Base-by-base conservation (phyloP, 2,329 filamentous ascomycete genomes). In the Pseudogymnoascus sp. region DNA sequence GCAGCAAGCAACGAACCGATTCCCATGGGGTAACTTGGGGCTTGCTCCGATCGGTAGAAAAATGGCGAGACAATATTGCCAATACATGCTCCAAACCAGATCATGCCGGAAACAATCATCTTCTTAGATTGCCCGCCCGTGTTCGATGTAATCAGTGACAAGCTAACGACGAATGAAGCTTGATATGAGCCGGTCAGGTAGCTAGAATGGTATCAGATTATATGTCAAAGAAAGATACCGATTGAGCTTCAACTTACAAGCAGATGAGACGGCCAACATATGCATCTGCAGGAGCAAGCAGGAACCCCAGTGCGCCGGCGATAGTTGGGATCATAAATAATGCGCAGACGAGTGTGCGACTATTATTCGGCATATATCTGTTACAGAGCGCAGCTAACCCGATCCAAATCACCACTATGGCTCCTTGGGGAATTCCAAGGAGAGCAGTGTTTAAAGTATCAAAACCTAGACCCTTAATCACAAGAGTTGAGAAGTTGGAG, bases 21-120 rank as follows among this genome's bases (percentile, higher is more conserved):
- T 6, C 76, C 78, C 0, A 75, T 69, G 10, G 67, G 69, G 27
- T 78, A 78, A 3, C 70, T 70, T 4, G 75, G 76, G 2, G 76
- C 74, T 64, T 87, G 81, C 15, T 76, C 69, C 0, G 77, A 72
- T 60, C 79, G 78, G 70, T 85, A 87, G 73, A 86, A 86, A 71
- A 86, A 86, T 0, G 84, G 84, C 0, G 83, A 81, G 3, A 78
- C 79, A 42, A 87, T 84, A 67, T 87, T 86, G 4, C 83, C 84
- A 1, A 80, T 77, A 67, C 82, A 85, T 62, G 82, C 82, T 0
- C 82, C 82, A 8, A 86, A 74, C 73, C 84, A 86, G 1, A 85
- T 75, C 62, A 84, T 79, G 1, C 81, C 83, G 21, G 84, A 74
- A 7, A 77, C 77, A 62, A 80, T 79, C 25, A 79, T 77, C n/a